Evolutionary conservation across 805 yeast genomes (phyloP).

Genomic region (Barnettozyma pratensis): DNA sequence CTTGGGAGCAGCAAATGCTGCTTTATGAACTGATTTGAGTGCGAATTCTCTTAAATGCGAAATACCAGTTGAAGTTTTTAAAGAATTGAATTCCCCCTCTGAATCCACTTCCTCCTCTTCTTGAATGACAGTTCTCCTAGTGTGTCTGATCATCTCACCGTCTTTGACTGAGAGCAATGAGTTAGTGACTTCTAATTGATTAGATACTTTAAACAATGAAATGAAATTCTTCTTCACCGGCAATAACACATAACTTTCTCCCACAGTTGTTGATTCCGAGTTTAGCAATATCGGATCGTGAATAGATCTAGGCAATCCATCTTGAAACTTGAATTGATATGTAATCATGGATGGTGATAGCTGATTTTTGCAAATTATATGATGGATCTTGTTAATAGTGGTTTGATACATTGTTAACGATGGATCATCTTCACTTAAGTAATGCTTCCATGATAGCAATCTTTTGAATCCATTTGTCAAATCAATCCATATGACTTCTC

Average conservation of each 20-base stretch:
- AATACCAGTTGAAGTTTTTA: background rate
- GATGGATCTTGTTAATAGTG: constrained; percentile 15
- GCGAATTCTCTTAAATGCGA: background rate
- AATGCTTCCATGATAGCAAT: constrained; percentile 71
- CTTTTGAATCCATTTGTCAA: constrained; percentile 35
- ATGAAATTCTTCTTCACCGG: constrained; percentile 4
- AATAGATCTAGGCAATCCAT: constrained; percentile 32
- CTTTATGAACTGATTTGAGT: background rate
- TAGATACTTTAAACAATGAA: constrained; percentile 1
- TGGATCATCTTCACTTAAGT: constrained; percentile 47
- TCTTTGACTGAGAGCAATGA: constrained; percentile 9
- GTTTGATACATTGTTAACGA: constrained; percentile 39
- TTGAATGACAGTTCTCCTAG: background rate
- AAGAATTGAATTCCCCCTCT: too few species aligned
- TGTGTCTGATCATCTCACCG: background rate
- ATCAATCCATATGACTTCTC: constrained; percentile 54
- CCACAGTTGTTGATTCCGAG: constrained; percentile 1
- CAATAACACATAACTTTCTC: background rate
- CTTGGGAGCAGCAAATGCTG: constrained; percentile 9
- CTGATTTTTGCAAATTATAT: constrained; percentile 27
- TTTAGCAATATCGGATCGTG: constrained; percentile 31
- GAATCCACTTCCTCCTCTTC: too few species aligned
- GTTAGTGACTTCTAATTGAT: constrained; percentile 4
- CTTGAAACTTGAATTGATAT: constrained; percentile 30
- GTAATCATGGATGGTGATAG: constrained; percentile 28